Percentiles rank a stretch among this genome's conserved stretches.
These are phyloP conservation scores for Starmerella roubikii DNA, from an alignment of 805 yeast genomes.

Conservation along the genomic window DNA sequence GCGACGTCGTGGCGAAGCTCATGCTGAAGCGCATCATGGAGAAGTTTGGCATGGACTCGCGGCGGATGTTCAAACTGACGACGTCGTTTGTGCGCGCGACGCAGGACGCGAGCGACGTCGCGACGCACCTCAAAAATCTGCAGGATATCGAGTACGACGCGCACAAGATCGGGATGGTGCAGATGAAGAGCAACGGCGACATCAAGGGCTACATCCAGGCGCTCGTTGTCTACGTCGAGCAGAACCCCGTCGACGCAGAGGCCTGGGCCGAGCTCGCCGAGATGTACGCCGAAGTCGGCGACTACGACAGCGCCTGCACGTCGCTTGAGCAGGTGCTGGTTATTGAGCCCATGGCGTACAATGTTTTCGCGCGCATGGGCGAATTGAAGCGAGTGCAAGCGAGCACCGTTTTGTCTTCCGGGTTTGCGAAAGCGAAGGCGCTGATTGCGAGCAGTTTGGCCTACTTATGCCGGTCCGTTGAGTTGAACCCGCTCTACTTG, in stretches of 20 bases:
- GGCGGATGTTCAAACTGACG: slow-evolving; percentile 42
- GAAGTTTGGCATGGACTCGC: slow-evolving; percentile 44
- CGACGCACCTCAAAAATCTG: slow-evolving; percentile 25
- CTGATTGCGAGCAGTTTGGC: slow-evolving; percentile 23
- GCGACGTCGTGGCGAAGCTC: slow-evolving; percentile 59
- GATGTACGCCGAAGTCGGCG: slow-evolving; percentile 46
- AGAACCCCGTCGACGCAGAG: slow-evolving; percentile 61
- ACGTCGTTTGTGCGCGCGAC: slow-evolving; percentile 46
- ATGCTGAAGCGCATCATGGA: slow-evolving; percentile 54
- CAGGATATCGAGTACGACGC: slow-evolving; percentile 16
- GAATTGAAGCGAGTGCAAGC: slow-evolving; percentile 28
- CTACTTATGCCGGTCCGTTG: slow-evolving; percentile 57
- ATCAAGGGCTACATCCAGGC: slow-evolving; percentile 38
- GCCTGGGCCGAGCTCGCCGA: slow-evolving; percentile 68
- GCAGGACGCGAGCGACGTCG: slow-evolving; percentile 30
- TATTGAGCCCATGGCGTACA: slow-evolving; percentile 55
- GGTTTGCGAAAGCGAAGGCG: slow-evolving; percentile 15
- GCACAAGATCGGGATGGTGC: slow-evolving; percentile 25
- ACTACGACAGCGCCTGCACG: slow-evolving; percentile 52
- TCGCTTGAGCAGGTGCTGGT: slow-evolving; percentile 59
- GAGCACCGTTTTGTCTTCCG: slow-evolving; percentile 12
- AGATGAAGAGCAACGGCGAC: slow-evolving; percentile 21
- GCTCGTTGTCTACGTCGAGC: slow-evolving; percentile 42
- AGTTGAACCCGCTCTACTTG: slow-evolving; percentile 52
- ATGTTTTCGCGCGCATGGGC: slow-evolving; percentile 51